These are phyloP conservation scores for Coprinopsis marcescibilis DNA, from an alignment of 768 basidiomycete species.

Conservation along the genomic window DNA sequence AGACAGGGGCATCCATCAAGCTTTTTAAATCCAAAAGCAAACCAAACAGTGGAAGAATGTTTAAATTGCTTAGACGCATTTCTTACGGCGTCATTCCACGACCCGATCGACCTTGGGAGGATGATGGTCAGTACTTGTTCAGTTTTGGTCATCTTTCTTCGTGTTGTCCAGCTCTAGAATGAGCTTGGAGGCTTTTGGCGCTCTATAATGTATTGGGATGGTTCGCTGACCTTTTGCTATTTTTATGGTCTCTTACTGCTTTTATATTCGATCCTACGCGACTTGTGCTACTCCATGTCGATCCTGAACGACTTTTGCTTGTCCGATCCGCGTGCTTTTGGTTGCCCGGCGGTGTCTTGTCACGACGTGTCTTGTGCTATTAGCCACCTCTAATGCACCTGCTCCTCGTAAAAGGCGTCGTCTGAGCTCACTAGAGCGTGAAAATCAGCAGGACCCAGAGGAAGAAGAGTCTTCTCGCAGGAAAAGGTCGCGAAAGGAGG, in stretches of 20 bases:
- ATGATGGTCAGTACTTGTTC: slow-evolving; percentile 53
- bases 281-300: too few relatives aligned
- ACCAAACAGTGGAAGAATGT: slow-evolving; percentile 37
- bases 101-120: slow-evolving; percentile 70
- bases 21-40: not conserved
- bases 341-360: not conserved
- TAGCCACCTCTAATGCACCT: slow-evolving; percentile 74
- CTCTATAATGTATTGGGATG: not conserved
- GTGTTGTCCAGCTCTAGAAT: not conserved
- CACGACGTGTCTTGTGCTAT: slow-evolving; percentile 9
- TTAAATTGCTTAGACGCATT: slow-evolving; percentile 64
- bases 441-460: slow-evolving; percentile 32
- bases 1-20: not conserved
- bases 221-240: not conserved
- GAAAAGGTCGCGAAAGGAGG: slow-evolving; percentile 42
- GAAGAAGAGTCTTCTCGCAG: slow-evolving; percentile 30
- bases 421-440: slow-evolving; percentile 43
- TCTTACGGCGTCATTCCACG: slow-evolving; percentile 65
- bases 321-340: too few relatives aligned
- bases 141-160: slow-evolving; percentile 19
- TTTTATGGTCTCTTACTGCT: not conserved
- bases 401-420: slow-evolving; percentile 64
- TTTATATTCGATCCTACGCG: not conserved
- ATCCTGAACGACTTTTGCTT: too few relatives aligned
- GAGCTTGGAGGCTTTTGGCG: not conserved